These are phyloP conservation scores for Hyaloscypha variabilis DNA, from an alignment of 495 filamentous ascomycete genomes.

Conservation along the genomic window DNA sequence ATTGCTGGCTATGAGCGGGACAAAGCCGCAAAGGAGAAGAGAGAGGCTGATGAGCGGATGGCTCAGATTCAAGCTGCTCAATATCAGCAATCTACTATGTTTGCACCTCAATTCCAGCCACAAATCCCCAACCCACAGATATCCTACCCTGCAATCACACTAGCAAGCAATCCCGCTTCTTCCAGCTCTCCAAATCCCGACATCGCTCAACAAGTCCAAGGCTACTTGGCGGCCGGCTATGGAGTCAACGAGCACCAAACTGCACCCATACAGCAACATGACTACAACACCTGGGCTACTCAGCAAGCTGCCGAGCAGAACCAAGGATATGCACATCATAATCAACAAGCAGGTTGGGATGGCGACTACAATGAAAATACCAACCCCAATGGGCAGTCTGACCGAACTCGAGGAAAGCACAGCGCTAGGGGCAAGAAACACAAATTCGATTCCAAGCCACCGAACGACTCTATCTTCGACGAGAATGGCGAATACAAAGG, in stretches of 20 bases:
- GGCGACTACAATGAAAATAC: conserved; percentile 19
- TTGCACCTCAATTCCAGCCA: conserved; percentile 19
- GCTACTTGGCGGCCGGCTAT: conserved; percentile 9
- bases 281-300: not conserved
- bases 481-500: conserved; percentile 31
- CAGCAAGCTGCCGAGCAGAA: not conserved
- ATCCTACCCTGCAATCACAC: not conserved
- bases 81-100: conserved; percentile 5
- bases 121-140: not conserved
- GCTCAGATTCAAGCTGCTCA: conserved; percentile 15
- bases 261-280: not conserved
- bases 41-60: conserved; percentile 17
- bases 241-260: not conserved
- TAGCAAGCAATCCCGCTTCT: not conserved
- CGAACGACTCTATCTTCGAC: conserved; percentile 19
- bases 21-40: conserved; percentile 29
- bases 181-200: not conserved
- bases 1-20: conserved; percentile 36
- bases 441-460: conserved; percentile 13
- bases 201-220: conserved; percentile 15
- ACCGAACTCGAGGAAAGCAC: conserved; percentile 3
- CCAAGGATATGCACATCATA: conserved; percentile 6
- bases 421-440: conserved; percentile 21
- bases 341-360: conserved; percentile 23
- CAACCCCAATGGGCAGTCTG: not conserved